Conservation (phyloP, 345 rosid genomes). For the Euphorbia peplus region DNA sequence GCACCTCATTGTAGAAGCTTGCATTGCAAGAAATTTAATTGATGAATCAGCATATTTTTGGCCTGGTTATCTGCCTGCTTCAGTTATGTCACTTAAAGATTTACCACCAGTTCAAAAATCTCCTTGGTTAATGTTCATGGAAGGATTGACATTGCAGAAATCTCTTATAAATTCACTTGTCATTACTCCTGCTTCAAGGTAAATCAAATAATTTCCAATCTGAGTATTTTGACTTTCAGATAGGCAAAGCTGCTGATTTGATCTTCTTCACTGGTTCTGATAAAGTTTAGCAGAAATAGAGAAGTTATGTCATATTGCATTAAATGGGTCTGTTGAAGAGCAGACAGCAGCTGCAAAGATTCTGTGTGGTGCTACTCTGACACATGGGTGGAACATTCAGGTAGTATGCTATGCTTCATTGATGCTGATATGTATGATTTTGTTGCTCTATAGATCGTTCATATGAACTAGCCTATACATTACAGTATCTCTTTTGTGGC, state of each 20-base stretch:
- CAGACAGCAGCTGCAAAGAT: conserved; percentile 56
- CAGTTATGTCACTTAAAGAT: conserved; percentile 36
- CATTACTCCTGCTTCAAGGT: conserved; percentile 57
- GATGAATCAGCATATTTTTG: conserved; percentile 59
- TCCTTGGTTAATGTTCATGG: conserved; percentile 57
- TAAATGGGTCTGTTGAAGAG: conserved; percentile 52
- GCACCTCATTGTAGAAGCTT: conserved; percentile 73
- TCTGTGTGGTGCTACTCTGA: conserved; percentile 64
- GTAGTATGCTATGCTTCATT: conserved; percentile 25
- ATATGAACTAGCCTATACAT: not conserved
- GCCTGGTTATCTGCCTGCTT: conserved; percentile 53
- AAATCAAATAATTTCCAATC: conserved; percentile 11
- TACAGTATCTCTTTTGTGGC: not conserved
- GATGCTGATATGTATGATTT: conserved; percentile 6
- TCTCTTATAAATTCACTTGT: conserved; percentile 46
- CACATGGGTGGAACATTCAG: conserved; percentile 72
- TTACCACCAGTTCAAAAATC: conserved; percentile 38
- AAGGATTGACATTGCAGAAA: conserved; percentile 44
- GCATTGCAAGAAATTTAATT: conserved; percentile 59
- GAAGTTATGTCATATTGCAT: conserved; percentile 53
- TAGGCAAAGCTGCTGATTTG: conserved; percentile 8
- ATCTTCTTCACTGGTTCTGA: conserved; percentile 18
- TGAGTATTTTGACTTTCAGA: conserved; percentile 11
- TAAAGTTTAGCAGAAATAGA: conserved; percentile 60
- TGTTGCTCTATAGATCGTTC: not conserved